A percentile compares a stretch with the other conserved stretches of the same genome.
phyloP scores from a whole-genome alignment of 352 stramenopile species.

The Pythium rishiriense region DNA sequence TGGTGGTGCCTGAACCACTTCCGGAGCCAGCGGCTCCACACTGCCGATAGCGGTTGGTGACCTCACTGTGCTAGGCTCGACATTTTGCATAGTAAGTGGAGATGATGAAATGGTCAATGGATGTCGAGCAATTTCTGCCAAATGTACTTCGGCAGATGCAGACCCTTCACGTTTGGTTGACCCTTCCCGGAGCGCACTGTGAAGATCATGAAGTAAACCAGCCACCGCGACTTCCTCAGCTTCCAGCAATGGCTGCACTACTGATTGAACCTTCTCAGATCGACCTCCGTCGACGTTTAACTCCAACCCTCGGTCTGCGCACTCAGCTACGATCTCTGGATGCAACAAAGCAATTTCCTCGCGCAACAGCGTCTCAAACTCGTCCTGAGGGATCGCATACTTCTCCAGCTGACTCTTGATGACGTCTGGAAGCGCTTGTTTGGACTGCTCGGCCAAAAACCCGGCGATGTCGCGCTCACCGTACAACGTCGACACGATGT shows the following conservation, averaged over 20 bases:
- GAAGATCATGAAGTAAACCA: too few relatives aligned
- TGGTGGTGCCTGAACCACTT: too few relatives aligned
- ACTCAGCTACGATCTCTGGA: constrained; percentile 20
- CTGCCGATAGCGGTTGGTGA: too few relatives aligned
- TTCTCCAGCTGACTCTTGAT: constrained; percentile 11
- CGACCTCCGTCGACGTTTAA: not conserved
- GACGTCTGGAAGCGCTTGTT: not conserved
- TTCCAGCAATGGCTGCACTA: too few relatives aligned
- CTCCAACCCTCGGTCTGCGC: constrained; percentile 1
- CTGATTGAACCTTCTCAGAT: not conserved
- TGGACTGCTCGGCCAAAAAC: constrained; percentile 2
- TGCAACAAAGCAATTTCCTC: constrained; percentile 24
- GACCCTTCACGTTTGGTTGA: too few relatives aligned
- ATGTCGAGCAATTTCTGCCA: too few relatives aligned
- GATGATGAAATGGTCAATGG: too few relatives aligned
- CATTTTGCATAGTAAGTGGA: too few relatives aligned
- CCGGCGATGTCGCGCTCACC: constrained; percentile 10
- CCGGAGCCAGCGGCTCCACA: too few relatives aligned
- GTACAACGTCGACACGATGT: constrained; percentile 18
- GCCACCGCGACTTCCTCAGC: not conserved
- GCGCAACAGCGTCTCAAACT: constrained; percentile 26
- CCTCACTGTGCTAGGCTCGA: too few relatives aligned
- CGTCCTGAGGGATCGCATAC: constrained; percentile 11
- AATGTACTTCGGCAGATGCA: too few relatives aligned
- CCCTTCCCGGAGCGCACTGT: too few relatives aligned